Percentiles rank a stretch among this genome's conserved stretches.
These are phyloP conservation scores for Parachaetomium inaequale DNA, from an alignment of 495 filamentous ascomycete species.

Conservation along the genomic window DNA sequence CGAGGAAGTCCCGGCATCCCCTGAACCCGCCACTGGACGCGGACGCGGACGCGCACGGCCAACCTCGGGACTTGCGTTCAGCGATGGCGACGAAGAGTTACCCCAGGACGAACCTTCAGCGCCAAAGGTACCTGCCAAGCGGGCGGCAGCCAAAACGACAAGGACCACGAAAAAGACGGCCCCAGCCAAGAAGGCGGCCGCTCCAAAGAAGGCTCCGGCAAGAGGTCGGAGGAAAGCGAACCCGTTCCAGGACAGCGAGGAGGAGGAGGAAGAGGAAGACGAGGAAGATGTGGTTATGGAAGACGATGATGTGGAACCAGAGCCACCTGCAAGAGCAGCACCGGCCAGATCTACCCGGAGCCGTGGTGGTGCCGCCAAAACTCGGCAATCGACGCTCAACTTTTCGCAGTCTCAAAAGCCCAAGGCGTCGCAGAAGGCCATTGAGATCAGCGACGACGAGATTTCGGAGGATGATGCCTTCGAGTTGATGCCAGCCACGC, in stretches of 20 bases:
- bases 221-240: slow-evolving; percentile 48
- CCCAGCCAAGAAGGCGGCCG: slow-evolving; percentile 38
- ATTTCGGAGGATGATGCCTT: slow-evolving; percentile 80
- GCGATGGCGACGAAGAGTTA: slow-evolving; percentile 41
- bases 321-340: slow-evolving; percentile 26
- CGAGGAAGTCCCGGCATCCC: slow-evolving; percentile 41
- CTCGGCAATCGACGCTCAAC: slow-evolving; percentile 66
- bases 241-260: slow-evolving; percentile 56
- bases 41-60: slow-evolving; percentile 32
- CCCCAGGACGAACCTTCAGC: slow-evolving; percentile 34
- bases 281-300: slow-evolving; percentile 61
- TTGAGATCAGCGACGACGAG: slow-evolving; percentile 69
- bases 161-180: slow-evolving; percentile 41
- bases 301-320: slow-evolving; percentile 56
- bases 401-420: slow-evolving; percentile 62
- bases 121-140: slow-evolving; percentile 32
- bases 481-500: slow-evolving; percentile 51
- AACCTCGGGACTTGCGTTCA: slow-evolving; percentile 18
- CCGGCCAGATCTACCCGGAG: slow-evolving; percentile 21
- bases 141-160: slow-evolving; percentile 32
- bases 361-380: slow-evolving; percentile 11
- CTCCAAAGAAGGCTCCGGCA: slow-evolving; percentile 35
- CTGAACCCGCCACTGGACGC: slow-evolving; percentile 43
- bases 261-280: slow-evolving; percentile 53
- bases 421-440: slow-evolving; percentile 41